Conservation (phyloP, 1,284 basidiomycete genomes). For the Pseudomicrostroma phylloplanum region DNA sequence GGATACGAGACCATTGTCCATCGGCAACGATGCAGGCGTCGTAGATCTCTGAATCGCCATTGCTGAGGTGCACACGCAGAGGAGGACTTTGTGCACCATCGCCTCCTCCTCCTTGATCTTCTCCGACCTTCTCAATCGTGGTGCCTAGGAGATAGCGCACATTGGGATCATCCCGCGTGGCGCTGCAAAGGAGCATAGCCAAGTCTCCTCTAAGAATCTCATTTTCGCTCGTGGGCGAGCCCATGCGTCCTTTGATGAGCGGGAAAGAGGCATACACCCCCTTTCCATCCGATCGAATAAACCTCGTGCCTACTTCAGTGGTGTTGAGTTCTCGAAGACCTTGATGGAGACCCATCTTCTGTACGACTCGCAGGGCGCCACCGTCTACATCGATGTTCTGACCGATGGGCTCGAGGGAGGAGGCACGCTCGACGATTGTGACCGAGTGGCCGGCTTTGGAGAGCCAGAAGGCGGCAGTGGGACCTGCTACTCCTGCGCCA, state of each 20-base stretch:
- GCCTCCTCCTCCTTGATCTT: background rate
- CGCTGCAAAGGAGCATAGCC: conserved; percentile 20
- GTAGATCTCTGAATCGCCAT: conserved; percentile 16
- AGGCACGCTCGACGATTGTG: conserved; percentile 49
- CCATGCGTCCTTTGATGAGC: conserved; percentile 11
- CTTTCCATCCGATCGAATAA: conserved; percentile 32
- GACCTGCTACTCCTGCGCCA: conserved; percentile 51
- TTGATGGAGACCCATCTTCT: conserved; percentile 43
- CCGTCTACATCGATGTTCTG: conserved; percentile 50
- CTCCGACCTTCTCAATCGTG: conserved; percentile 14
- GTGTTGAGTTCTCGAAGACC: conserved; percentile 35
- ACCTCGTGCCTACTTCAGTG: conserved; percentile 41
- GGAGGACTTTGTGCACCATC: background rate
- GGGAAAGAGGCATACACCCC: conserved; percentile 28
- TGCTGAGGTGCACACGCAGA: conserved; percentile 19
- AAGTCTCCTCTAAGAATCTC: conserved; percentile 35
- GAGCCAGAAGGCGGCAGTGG: conserved; percentile 45
- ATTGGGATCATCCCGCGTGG: conserved; percentile 10
- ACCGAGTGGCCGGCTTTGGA: conserved; percentile 32
- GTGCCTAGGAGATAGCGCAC: conserved; percentile 22
- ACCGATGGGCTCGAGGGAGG: conserved; percentile 36
- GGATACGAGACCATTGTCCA: conserved; percentile 26
- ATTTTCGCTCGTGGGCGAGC: conserved; percentile 19
- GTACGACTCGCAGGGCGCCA: conserved; percentile 37
- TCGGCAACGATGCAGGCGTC: conserved; percentile 31